Evolutionary conservation across 1,284 basidiomycete species (phyloP), one percentile per base, ranked within the genome.

Genomic region (Salmacisia buchloeana): DNA sequence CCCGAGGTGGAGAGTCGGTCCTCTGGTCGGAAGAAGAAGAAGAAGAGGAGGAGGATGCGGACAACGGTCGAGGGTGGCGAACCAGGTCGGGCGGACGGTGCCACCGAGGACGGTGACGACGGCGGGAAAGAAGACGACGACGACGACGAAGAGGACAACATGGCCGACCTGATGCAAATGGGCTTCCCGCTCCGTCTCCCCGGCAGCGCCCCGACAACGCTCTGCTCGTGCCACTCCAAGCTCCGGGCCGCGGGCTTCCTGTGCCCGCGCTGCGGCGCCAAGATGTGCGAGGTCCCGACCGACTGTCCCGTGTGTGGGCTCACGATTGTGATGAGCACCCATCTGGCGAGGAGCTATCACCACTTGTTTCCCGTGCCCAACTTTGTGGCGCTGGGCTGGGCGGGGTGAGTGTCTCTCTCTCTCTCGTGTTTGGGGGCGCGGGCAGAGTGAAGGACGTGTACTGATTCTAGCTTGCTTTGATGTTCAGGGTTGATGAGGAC

Each of bases 291-390:
- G 75, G 92, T 97, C 1, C 94, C 94, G 39, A 98, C 94, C 5
- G 96, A 98, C 79, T 99, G 94, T 78, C 90, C 94, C 74, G 89
- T 97, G 33, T 98, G 94, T 76, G 92, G 92, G 2, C 83, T 99
- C 69, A 97, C 97, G 86, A 91, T 98, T 68, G 94, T 99, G 68
- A 94, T 91, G 82, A 92, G 91, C 62, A 94, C 96, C 5, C 96
- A 98, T 82, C 84, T 99, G 56, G 94, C 94, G 25, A 84, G 94
- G 69, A 96, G 92, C 76, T 96, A 94, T 80, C 90, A 94, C 74
- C 93, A 94, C 78, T 80, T 96, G 38, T 96, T 96, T 78, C 92
- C 93, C 0, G 92, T 94, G 29, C 87, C 87, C 73, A 84, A 88
- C 9, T 94, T 89, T 80, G 81, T 84, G 65, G 85, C 89, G 12